Base-by-base conservation (phyloP, 352 stramenopile genomes). In the Phytophthora capsici region DNA sequence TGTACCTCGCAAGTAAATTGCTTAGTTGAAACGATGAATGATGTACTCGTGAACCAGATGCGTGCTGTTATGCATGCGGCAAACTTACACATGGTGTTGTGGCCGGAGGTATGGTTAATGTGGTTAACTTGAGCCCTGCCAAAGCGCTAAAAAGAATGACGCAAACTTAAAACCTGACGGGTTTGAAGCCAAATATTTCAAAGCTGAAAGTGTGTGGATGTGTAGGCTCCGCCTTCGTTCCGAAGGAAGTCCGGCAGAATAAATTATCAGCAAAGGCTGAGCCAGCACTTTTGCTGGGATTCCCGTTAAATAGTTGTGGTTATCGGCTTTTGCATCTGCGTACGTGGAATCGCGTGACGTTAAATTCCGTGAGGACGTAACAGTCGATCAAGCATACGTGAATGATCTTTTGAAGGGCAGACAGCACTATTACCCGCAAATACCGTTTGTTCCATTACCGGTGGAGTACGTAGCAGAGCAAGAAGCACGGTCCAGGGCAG, bases 281-380 rank as follows among this genome's bases (percentile, higher is more conserved):
- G 32, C 38, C 44, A 6, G 54, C 32, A 8, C 4, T 53, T 4
- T 47, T 62, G 14, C 41, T 62, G 2, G 54, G 43, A 12, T 53
- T 53, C 8, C 28, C 54, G 14, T 4, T 40, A 6, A 40, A 12
- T 28, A 19, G 43, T 16, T 43, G 53, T 22, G 43, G 41, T 0
- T 62, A 40, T 17, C 12, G 41, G n/a, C 7, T 53, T 19, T 19
- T 62, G 19, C 43, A 62, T 36, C 14, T 62, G 30, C 32, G 43
- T 19, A 53, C 43, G 5, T 20, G 54, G 43, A 62, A 19, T 1
- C 43, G 1, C 30, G 54, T 1, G 30, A 54, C 20, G 20, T 62
- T 9, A 62, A 54, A 22, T 41, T 62, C n/a, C 30, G 43, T 16
- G 54, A 54, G 22, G 43, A 62, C n/a, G 34, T 62, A 8, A 62